A percentile compares a stretch with the other conserved stretches of the same genome.
Evolutionary conservation across 2,329 filamentous ascomycete genomes (phyloP).

Genomic region (Scedosporium minutisporum): DNA sequence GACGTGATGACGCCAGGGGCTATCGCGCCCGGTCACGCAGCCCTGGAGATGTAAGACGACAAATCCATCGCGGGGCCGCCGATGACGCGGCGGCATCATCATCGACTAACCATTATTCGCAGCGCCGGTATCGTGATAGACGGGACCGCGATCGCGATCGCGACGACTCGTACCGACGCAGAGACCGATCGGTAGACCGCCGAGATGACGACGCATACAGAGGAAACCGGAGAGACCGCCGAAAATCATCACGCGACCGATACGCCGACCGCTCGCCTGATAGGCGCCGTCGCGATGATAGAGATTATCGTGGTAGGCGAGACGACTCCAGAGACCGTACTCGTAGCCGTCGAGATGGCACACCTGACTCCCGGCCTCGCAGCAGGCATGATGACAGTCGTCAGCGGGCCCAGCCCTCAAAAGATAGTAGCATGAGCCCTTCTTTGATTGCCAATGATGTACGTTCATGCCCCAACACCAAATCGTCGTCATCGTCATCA

Average conservation of each 20-base stretch:
- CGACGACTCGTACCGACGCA: slow-evolving; percentile 46
- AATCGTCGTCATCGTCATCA: neutral
- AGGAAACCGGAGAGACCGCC: slow-evolving; percentile 45
- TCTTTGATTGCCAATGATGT: slow-evolving; percentile 45
- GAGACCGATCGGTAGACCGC: slow-evolving; percentile 61
- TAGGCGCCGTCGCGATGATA: slow-evolving; percentile 50
- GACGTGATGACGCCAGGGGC: slow-evolving; percentile 39
- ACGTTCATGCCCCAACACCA: slow-evolving; percentile 20
- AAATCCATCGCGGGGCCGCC: slow-evolving; percentile 6
- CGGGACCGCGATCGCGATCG: slow-evolving; percentile 37
- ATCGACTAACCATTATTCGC: slow-evolving; percentile 31
- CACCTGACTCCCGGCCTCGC: slow-evolving; percentile 59
- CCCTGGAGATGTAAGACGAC: slow-evolving; percentile 45
- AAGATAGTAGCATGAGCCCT: slow-evolving; percentile 31
- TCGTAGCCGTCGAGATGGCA: slow-evolving; percentile 56
- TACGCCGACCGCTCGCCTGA: slow-evolving; percentile 48
- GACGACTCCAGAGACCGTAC: slow-evolving; percentile 63
- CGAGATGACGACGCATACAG: slow-evolving; percentile 58
- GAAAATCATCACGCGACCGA: slow-evolving; percentile 55
- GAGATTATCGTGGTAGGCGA: slow-evolving; percentile 57
- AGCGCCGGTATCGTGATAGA: slow-evolving; percentile 48
- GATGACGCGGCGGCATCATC: slow-evolving; percentile 14
- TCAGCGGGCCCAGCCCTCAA: slow-evolving; percentile 38
- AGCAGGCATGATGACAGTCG: slow-evolving; percentile 56
- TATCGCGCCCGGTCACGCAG: slow-evolving; percentile 54